phyloP scores from a whole-genome alignment of 352 stramenopile species.

The Phytophthora melonis region DNA sequence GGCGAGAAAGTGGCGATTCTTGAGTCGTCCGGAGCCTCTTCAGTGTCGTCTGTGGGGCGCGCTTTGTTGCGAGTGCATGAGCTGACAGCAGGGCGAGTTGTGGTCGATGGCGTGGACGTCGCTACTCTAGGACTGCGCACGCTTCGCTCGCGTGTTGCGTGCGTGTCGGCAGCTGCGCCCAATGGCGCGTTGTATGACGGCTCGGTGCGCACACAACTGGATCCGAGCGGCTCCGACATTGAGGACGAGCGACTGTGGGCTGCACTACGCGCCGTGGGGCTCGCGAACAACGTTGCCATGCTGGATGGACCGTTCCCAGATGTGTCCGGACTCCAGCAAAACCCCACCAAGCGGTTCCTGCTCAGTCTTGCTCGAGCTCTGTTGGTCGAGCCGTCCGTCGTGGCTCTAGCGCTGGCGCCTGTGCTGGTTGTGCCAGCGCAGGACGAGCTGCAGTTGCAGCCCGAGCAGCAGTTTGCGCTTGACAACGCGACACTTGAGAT shows the following conservation, averaged over 20 bases:
- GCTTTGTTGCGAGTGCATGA: conserved; percentile 95
- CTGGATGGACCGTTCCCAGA: conserved; percentile 67
- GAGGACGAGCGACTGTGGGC: conserved; percentile 48
- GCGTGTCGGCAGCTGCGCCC: conserved; percentile 96
- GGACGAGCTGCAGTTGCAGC: conserved; percentile 23
- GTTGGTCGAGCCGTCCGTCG: conserved; percentile 85
- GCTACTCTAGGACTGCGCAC: conserved; percentile 83
- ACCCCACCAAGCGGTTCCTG: conserved; percentile 95
- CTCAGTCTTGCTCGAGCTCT: conserved; percentile 97
- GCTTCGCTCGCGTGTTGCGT: conserved; percentile 89
- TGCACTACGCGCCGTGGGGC: conserved; percentile 57
- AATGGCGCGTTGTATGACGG: conserved; percentile 89
- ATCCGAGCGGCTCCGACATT: conserved; percentile 81
- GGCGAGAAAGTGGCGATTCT: conserved; percentile 94
- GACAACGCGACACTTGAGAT: conserved; percentile 77
- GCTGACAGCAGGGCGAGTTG: conserved; percentile 87
- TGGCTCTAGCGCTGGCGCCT: conserved; percentile 77
- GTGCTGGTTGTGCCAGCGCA: conserved; percentile 32
- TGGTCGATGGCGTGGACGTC: conserved; percentile 94
- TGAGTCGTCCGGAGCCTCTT: conserved; percentile 87
- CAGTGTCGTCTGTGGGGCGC: conserved; percentile 84
- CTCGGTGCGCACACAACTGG: conserved; percentile 93
- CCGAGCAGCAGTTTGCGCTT: conserved; percentile 24
- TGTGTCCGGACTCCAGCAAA: conserved; percentile 88
- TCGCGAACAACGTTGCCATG: conserved; percentile 71